Evolutionary conservation across 208 protist species (phyloP), one percentile per base, ranked within the genome.

Genomic region (Herpetomonas tarakana): DNA sequence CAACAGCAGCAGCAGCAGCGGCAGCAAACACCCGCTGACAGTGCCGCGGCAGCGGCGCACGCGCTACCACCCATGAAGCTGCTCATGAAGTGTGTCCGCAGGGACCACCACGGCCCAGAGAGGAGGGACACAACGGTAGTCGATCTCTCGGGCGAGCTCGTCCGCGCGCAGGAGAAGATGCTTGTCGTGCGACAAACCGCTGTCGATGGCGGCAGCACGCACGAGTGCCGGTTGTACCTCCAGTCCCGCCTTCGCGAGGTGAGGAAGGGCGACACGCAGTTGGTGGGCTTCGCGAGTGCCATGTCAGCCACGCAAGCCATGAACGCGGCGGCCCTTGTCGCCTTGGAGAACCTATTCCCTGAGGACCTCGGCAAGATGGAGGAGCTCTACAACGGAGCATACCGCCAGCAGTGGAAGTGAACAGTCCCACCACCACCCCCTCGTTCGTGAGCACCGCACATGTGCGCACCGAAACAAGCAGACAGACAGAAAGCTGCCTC

Each of bases 211-310:
- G 68, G 75, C 28, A 68, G 66, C 31, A 65, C 50, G 19, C 83
- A 81, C 65, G 68, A 85, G 66, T 92, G 77, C 49, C 83, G 83
- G 31, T 73, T 91, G 51, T 91, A 89, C 49, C 62, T 90, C 38
- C 86, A 92, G 66, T 58, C 46, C 31, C 70, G 76, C 49, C 41
- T 24, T 26, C 56, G 63, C 30, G 64, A 74, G 60, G 61, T 72
- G 55, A 72, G 68, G 30, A 71, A 73, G 29, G 79, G 83, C 0
- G 74, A 82, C 31, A 71, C 73, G 19, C 89, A 95, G 62, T 59
- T 95, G 12, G 74, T 92, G 11, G 88, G 89, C 30, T 88, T 81
- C 62, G 89, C 78, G 18, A 44, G 66, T 22, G 60, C 46, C 47
- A 60, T 50, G 21, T 62, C 60, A 6, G 47, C 71, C 24, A 19